phyloP scores from a whole-genome alignment of 176 grass and related monocot genomes.

The Dendrocalamus sinicus region DNA sequence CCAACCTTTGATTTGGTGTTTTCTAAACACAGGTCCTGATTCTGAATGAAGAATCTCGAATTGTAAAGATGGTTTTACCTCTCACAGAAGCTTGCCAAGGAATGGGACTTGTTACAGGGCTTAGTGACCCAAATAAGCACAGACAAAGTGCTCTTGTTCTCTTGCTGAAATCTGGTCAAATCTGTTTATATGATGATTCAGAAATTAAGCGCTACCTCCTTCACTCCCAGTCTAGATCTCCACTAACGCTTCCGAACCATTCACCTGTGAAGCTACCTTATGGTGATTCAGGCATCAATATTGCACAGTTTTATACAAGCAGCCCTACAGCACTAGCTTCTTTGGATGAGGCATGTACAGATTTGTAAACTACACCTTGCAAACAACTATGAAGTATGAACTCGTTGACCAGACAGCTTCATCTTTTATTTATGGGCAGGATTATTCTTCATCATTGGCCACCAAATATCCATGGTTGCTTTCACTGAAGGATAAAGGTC shows the following conservation, averaged over 20 bases:
- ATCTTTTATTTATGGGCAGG: constrained; percentile 47
- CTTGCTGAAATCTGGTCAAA: constrained; percentile 82
- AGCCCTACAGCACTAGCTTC: constrained; percentile 47
- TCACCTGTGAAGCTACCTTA: constrained; percentile 69
- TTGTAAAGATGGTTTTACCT: constrained; percentile 83
- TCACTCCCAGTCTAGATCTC: constrained; percentile 78
- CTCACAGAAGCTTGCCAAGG: constrained; percentile 75
- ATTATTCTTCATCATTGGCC: constrained; percentile 58
- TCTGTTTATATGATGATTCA: constrained; percentile 88
- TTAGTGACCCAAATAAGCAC: constrained; percentile 71
- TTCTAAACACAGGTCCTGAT: constrained; percentile 72
- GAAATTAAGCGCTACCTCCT: constrained; percentile 79
- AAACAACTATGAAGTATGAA: constrained; percentile 39
- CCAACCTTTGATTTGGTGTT: constrained; percentile 47
- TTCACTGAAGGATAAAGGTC: constrained; percentile 76
- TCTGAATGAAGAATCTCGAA: constrained; percentile 82
- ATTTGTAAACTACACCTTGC: constrained; percentile 44
- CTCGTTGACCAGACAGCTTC: constrained; percentile 31
- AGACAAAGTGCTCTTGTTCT: constrained; percentile 71
- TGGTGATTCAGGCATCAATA: constrained; percentile 69
- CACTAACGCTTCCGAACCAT: constrained; percentile 69
- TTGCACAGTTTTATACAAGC: constrained; percentile 67
- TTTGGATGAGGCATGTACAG: constrained; percentile 64
- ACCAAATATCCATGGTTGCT: constrained; percentile 74
- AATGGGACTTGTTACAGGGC: constrained; percentile 71